These are phyloP conservation scores for Trametes cingulata DNA, from an alignment of 768 basidiomycete species.

Conservation along the genomic window DNA sequence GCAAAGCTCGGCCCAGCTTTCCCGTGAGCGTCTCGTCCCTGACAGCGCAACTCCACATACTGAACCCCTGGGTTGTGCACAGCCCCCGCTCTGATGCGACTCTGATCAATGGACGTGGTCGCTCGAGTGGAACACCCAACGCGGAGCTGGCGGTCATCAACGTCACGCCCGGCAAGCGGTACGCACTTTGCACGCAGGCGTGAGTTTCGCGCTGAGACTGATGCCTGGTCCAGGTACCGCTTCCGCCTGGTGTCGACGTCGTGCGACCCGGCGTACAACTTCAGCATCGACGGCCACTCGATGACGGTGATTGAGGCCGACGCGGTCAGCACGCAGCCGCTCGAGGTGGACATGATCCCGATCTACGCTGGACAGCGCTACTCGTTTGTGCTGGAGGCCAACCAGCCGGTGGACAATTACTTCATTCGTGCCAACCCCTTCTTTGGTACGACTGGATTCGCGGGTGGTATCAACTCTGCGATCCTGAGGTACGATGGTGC, in stretches of 20 bases:
- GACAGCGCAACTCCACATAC: not conserved
- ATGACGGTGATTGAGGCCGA: conserved; percentile 52
- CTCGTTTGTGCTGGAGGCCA: conserved; percentile 38
- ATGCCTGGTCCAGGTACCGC: conserved; percentile 41
- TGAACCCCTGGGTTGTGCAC: conserved; percentile 3
- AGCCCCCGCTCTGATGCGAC: conserved; percentile 34
- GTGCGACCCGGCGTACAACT: conserved; percentile 43
- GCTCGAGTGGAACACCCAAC: conserved; percentile 37
- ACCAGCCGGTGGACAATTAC: conserved; percentile 45
- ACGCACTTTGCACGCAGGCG: not conserved
- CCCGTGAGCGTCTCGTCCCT: conserved; percentile 15
- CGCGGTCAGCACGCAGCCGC: conserved; percentile 39
- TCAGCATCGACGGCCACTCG: conserved; percentile 47
- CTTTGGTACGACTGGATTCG: conserved; percentile 18
- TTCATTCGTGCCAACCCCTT: conserved; percentile 13
- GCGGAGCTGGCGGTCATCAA: conserved; percentile 32
- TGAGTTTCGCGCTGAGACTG: not conserved
- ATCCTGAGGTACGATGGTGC: conserved; percentile 47
- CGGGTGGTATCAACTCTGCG: conserved; percentile 42
- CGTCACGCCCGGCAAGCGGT: conserved; percentile 25
- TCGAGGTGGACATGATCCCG: conserved; percentile 41
- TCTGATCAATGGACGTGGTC: conserved; percentile 51
- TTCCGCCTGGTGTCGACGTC: conserved; percentile 42
- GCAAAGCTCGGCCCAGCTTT: not conserved
- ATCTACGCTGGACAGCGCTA: conserved; percentile 42